phyloP scores from a whole-genome alignment of 768 basidiomycete genomes.

The Aureoboletus auriporus region DNA sequence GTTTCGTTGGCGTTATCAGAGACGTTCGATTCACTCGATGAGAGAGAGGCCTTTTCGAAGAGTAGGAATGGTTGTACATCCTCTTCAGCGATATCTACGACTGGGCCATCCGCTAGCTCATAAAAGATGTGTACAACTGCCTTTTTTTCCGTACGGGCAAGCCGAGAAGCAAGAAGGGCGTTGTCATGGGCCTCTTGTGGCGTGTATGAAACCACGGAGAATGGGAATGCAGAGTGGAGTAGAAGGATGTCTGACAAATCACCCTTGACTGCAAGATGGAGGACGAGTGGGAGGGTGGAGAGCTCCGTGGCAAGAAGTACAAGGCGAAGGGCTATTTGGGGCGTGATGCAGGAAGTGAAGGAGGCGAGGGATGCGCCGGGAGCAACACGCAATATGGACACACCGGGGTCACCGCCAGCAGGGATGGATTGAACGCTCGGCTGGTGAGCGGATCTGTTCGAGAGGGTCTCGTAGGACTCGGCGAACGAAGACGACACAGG shows the following conservation, averaged over 20 bases:
- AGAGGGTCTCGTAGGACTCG: slow-evolving; percentile 28
- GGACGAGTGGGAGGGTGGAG: slow-evolving; percentile 58
- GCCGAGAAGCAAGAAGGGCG: slow-evolving; percentile 77
- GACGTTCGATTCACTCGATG: slow-evolving; percentile 33
- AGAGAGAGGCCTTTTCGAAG: slow-evolving; percentile 32
- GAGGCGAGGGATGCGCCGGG: slow-evolving; percentile 45
- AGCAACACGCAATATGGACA: slow-evolving; percentile 49
- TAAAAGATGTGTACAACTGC: slow-evolving; percentile 89
- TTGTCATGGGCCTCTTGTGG: slow-evolving; percentile 86
- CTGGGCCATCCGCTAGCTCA: slow-evolving; percentile 33
- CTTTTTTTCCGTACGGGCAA: slow-evolving; percentile 66
- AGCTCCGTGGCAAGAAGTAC: slow-evolving; percentile 68
- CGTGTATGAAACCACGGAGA: slow-evolving; percentile 74
- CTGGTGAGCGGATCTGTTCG: slow-evolving; percentile 32
- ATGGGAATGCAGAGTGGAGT: slow-evolving; percentile 75
- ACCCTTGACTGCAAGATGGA: slow-evolving; percentile 62
- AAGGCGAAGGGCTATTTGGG: slow-evolving; percentile 55
- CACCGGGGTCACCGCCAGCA: slow-evolving; percentile 61
- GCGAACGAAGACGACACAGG: slow-evolving; percentile 39
- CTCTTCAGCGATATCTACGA: slow-evolving; percentile 55
- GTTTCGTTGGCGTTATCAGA: not conserved
- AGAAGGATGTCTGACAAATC: slow-evolving; percentile 74
- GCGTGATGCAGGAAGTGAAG: slow-evolving; percentile 50
- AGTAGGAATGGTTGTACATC: slow-evolving; percentile 59
- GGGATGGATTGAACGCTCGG: slow-evolving; percentile 50